Evolutionary conservation across 1,284 basidiomycete genomes (phyloP), one percentile per base, ranked within the genome.

Genomic region (Malassezia slooffiae): DNA sequence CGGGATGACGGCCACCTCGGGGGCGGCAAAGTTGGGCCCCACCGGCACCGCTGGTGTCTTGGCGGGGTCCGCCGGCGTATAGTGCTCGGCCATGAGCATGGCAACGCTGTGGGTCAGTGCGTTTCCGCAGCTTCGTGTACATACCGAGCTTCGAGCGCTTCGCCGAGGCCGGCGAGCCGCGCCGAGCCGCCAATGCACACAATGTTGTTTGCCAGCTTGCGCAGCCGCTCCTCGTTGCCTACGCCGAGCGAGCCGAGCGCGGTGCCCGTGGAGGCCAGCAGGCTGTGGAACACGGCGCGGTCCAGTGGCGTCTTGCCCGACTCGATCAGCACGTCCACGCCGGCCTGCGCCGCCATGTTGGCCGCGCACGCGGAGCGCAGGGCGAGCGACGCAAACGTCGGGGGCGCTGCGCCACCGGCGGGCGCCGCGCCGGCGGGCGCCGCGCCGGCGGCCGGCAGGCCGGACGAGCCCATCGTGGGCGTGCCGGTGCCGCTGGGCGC

Each of bases 271-370:
- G 53, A 56, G 9, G 85, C 81, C 8, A 87, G 76, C 13, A 90
- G 80, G n/a, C 49, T 48, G 47, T 54, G 45, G 70, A 88, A 87
- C 51, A 96, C 85, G 2, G 90, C 93, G 10, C 86, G 83, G 64
- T 97, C 93, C 41, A 97, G 75, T 0, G 91, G 86, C 29, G 91
- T 76, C 70, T 89, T 88, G 70, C 82, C 81, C 21, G 91, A 83
- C 72, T 95, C 90, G 55, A 77, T 80, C 43, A 75, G 75, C 5
- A 89, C 77, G 66, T 90, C 86, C 58, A 88, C 80, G 13, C 38
- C 42, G 8, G 31, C 22, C 28, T 34, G n/a, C 12, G 31, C 42
- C 5, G 36, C 29, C 22, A 39, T 33, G 13, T 23, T 6, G 26
- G 35, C 15, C 7, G 43, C 44, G 12, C 36, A 35, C 7, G 39